Percentiles rank a stretch among this genome's conserved stretches.
Conservation (phyloP, 164 flowering plant genomes). For the Tinospora cordifolia region DNA sequence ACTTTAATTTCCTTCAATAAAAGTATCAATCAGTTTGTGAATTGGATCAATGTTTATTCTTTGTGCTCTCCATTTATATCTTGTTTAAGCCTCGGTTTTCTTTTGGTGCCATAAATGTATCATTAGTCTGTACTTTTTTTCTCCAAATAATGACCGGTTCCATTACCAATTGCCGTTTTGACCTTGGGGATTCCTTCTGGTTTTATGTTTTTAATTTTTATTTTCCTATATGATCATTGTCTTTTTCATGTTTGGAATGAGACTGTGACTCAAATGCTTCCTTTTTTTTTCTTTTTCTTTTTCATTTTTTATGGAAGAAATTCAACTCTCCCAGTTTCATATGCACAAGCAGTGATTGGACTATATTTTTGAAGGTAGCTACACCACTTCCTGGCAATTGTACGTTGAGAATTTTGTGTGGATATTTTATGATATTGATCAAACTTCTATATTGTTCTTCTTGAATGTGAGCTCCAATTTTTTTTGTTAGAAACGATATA, state of each 20-base stretch:
- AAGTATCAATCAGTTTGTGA: neutral
- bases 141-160: neutral
- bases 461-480: neutral
- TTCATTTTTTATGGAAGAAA: slow-evolving; percentile 36
- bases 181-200: neutral
- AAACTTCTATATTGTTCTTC: neutral
- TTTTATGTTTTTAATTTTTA: neutral
- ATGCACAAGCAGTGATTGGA: slow-evolving; percentile 68
- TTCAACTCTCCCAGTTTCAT: slow-evolving; percentile 85
- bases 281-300: neutral
- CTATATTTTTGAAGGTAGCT: slow-evolving; percentile 65
- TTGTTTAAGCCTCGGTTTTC: neutral
- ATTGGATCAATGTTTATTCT: neutral
- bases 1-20: neutral
- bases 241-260: neutral
- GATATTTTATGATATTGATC: neutral
- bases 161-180: neutral
- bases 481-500: neutral
- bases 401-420: slow-evolving; percentile 1
- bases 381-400: slow-evolving; percentile 6
- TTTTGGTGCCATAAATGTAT: slow-evolving; percentile 3
- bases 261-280: neutral
- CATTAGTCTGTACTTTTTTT: neutral
- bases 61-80: neutral
- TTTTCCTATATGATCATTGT: neutral